phyloP scores from a whole-genome alignment of 2,329 filamentous ascomycete genomes.

The Aspergillus quadrilineatus region DNA sequence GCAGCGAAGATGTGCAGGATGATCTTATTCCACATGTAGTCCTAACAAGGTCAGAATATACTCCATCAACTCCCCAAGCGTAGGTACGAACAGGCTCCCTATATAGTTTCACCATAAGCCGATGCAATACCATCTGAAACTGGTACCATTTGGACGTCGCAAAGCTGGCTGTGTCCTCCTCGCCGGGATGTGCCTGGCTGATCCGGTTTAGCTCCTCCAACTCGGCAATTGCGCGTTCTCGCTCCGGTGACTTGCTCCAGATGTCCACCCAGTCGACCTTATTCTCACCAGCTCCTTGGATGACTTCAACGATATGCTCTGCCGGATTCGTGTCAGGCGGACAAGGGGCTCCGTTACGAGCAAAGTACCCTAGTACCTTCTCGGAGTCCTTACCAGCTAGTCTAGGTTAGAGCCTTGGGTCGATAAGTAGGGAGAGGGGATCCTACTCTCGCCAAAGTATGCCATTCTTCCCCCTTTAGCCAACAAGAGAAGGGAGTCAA shows the following conservation, averaged over 20 bases:
- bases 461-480: conserved; percentile 65
- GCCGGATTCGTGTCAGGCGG: conserved; percentile 55
- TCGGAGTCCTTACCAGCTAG: conserved; percentile 40
- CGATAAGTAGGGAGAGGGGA: neutral
- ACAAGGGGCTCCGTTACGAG: conserved; percentile 55
- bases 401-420: neutral
- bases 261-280: conserved; percentile 34
- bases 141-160: conserved; percentile 43
- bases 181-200: conserved; percentile 19
- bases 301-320: conserved; percentile 44
- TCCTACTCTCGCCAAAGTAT: conserved; percentile 60
- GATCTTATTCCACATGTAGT: conserved; percentile 50
- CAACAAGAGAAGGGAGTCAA: conserved; percentile 64
- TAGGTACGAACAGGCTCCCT: conserved; percentile 30
- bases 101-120: conserved; percentile 35
- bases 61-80: too few relatives aligned
- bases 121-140: conserved; percentile 37
- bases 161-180: conserved; percentile 37
- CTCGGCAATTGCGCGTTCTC: conserved; percentile 24
- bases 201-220: conserved; percentile 29
- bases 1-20: conserved; percentile 55
- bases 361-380: conserved; percentile 50
- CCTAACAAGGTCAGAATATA: conserved; percentile 19
- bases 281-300: conserved; percentile 28
- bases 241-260: conserved; percentile 33